Evolutionary conservation across 2,329 filamentous ascomycete genomes (phyloP).

Genomic region (Fusarium staphyleae): DNA sequence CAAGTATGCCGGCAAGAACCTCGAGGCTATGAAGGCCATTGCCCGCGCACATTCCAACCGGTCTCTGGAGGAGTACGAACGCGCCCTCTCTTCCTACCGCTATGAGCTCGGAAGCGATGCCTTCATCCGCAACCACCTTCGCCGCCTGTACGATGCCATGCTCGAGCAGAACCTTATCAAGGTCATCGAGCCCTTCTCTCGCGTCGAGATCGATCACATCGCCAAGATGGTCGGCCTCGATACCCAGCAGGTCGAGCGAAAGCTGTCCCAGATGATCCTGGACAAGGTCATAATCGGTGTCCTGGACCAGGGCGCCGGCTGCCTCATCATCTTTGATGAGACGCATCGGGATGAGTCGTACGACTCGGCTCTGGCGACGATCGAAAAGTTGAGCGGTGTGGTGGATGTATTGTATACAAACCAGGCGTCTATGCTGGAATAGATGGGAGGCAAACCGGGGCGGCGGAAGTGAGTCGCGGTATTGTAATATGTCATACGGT

Average conservation of each 20-base stretch:
- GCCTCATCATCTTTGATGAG: conserved; percentile 97
- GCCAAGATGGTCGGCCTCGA: conserved; percentile 98
- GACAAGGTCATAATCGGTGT: conserved; percentile 99
- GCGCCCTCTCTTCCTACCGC: conserved; percentile 85
- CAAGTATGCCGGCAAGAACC: conserved; percentile 92
- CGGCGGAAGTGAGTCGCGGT: conserved; percentile 22
- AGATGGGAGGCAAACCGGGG: conserved; percentile 40
- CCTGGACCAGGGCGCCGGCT: conserved; percentile 95
- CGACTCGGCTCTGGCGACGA: conserved; percentile 90
- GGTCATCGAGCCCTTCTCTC: conserved; percentile 98
- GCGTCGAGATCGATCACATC: conserved; percentile 95
- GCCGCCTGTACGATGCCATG: conserved; percentile 96
- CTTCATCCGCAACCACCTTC: conserved; percentile 97
- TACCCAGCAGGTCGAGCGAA: conserved; percentile 95
- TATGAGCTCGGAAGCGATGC: conserved; percentile 93
- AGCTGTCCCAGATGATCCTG: conserved; percentile 98
- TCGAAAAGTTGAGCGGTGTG: conserved; percentile 96
- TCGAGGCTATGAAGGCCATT: conserved; percentile 99
- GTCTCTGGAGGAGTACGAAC: conserved; percentile 96
- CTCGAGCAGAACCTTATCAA: conserved; percentile 99
- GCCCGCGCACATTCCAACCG: conserved; percentile 94
- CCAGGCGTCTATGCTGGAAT: conserved; percentile 95
- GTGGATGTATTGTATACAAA: conserved; percentile 98
- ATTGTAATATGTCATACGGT: conserved; percentile 44
- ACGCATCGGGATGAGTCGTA: conserved; percentile 92